Evolutionary conservation across 2,329 filamentous ascomycete genomes (phyloP), one percentile per base, ranked within the genome.

Genomic region (Arthrobotrys iridis): DNA sequence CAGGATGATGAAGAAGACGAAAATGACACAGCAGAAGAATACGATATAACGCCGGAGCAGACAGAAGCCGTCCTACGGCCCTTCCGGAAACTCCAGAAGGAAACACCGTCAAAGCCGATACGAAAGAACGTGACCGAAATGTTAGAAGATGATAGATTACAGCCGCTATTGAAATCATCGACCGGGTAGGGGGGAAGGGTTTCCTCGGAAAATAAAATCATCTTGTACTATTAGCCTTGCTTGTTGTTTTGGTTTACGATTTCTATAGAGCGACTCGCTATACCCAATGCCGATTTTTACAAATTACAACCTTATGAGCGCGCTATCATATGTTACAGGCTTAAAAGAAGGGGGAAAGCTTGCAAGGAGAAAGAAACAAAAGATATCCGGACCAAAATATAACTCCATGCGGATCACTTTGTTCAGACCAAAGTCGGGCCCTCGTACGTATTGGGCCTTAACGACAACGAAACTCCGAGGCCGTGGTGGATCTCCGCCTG

Each of bases 401-500:
- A 57, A 37, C 48, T 20, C 40, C 48, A n/a, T 35, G 11, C 43
- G 18, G 18, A 1, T 37, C 5, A 2, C 22, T 71, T 33, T n/a
- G n/a, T n/a, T n/a, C n/a, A 75, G 10, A 52, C 30, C 24, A 75
- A 46, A 4, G 20, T 75, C 0, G 71, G 71, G 4, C 72, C 64
- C 43, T 96, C 93, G 81, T 93, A 97, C 65, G 86, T 83, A 74
- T 89, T 85, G 1, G 87, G 91, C 26, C 85, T 88, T 82, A 90
- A 92, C 57, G 92, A 92, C 77, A 98, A 84, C n/a, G 94, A 91
- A 2, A 91, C 92, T 0, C 92, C 95, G 22, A 99, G 84, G 0
- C 90, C 91, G 60, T 85, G 87, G 81, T 97, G 93, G 4, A 97
- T 86, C 83, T 99, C 95, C 1, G 90, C 92, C 84, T 99, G 95